phyloP scores from a whole-genome alignment of 2,329 filamentous ascomycete species.

The Pyrenochaeta sp. region DNA sequence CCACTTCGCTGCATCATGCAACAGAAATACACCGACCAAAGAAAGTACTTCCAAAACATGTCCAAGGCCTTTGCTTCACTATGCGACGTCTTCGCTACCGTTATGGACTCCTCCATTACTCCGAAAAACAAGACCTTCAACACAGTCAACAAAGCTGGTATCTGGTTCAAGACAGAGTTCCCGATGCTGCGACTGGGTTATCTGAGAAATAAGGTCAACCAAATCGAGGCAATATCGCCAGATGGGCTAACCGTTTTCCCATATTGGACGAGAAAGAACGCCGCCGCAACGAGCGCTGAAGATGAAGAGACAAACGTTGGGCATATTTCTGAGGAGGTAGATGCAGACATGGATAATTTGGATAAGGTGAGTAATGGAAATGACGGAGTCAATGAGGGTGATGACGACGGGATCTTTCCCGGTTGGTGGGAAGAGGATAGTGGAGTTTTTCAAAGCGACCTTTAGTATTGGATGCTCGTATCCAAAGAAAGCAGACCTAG shows the following conservation, averaged over 20 bases:
- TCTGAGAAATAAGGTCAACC: neutral
- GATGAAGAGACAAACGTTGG: neutral
- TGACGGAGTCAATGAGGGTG: neutral
- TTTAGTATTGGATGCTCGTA: neutral
- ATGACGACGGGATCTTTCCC: neutral
- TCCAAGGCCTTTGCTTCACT: conserved; percentile 1
- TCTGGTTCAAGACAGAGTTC: conserved; percentile 5
- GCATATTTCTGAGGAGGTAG: neutral
- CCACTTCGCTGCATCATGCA: conserved; percentile 7
- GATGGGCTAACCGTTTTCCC: conserved; percentile 1
- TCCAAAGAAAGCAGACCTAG: too few relatives aligned
- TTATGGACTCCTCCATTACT: neutral
- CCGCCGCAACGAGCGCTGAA: neutral
- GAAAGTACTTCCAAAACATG: conserved; percentile 5
- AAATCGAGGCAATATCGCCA: conserved; percentile 1
- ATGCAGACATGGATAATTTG: neutral
- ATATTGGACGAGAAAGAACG: neutral
- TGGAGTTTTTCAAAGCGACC: neutral
- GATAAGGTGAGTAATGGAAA: neutral
- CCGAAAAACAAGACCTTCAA: neutral
- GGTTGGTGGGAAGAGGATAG: neutral
- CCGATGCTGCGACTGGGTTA: neutral
- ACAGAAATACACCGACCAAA: neutral
- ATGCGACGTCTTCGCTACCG: conserved; percentile 4
- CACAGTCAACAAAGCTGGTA: neutral